phyloP scores from a whole-genome alignment of 2,329 filamentous ascomycete genomes.

The Magnaporthiopsis poae region DNA sequence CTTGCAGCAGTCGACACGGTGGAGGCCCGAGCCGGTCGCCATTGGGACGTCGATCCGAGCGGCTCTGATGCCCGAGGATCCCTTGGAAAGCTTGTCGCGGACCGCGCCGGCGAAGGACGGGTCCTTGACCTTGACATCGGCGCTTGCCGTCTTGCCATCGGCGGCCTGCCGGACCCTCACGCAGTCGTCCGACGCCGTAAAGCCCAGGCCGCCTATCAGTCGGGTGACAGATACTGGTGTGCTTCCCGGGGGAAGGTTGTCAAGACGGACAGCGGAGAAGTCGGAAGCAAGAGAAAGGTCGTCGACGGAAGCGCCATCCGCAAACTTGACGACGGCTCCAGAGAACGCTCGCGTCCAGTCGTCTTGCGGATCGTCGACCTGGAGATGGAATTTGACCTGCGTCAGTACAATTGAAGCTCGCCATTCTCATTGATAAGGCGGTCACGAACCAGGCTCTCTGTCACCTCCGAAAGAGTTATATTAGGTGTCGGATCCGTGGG shows the following conservation, averaged over 20 bases:
- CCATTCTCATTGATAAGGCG: no score
- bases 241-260: constrained; percentile 17
- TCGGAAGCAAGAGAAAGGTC: constrained; percentile 25
- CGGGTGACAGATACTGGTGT: constrained; percentile 13
- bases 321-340: constrained; percentile 23
- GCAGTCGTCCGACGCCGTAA: constrained; percentile 9
- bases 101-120: constrained; percentile 18
- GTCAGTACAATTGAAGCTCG: no score
- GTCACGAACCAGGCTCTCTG: no score
- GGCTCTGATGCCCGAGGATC: neutral
- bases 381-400: no score
- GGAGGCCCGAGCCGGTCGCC: constrained; percentile 17
- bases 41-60: constrained; percentile 14
- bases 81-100: constrained; percentile 10
- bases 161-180: constrained; percentile 12
- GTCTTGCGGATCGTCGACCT: constrained; percentile 8
- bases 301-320: constrained; percentile 21
- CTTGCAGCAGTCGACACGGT: constrained; percentile 24
- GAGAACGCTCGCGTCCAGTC: constrained; percentile 14
- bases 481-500: neutral
- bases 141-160: constrained; percentile 10
- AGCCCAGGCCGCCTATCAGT: constrained; percentile 14
- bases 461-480: no score
- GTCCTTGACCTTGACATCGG: constrained; percentile 19
- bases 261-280: constrained; percentile 26